phyloP scores from a whole-genome alignment of 352 stramenopile genomes.

The Globisporangium camurandrum region DNA sequence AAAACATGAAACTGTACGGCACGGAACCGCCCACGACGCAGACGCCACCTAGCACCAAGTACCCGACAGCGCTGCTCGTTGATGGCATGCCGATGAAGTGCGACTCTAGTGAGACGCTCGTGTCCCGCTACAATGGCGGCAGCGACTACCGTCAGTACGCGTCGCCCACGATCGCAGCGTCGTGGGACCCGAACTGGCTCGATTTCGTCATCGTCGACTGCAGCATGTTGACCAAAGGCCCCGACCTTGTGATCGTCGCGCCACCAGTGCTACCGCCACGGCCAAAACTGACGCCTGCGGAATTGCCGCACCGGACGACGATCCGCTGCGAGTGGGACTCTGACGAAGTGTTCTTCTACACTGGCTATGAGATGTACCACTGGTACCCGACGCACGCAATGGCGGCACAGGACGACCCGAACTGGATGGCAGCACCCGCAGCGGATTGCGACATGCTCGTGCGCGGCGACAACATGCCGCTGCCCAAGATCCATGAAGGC shows the following conservation, averaged over 20 bases:
- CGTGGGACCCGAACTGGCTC: conserved; percentile 18
- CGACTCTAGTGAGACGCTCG: neutral
- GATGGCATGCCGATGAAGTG: conserved; percentile 18
- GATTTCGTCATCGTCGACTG: conserved; percentile 11
- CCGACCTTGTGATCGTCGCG: too few relatives aligned
- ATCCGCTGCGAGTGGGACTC: conserved; percentile 13
- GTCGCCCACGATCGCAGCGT: conserved; percentile 11
- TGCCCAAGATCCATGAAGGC: neutral
- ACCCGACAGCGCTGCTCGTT: neutral
- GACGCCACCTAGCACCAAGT: neutral
- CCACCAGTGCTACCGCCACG: too few relatives aligned
- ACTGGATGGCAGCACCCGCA: conserved; percentile 6
- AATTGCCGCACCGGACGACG: neutral
- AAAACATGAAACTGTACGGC: conserved; percentile 8
- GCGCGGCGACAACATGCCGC: conserved; percentile 12
- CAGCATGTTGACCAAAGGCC: conserved; percentile 4
- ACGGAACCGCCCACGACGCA: neutral
- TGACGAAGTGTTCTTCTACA: conserved; percentile 11
- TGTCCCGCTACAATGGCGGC: conserved; percentile 15
- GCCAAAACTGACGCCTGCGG: neutral
- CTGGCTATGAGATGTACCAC: neutral
- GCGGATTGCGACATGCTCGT: conserved; percentile 12
- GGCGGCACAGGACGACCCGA: conserved; percentile 15
- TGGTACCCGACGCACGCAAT: conserved; percentile 11
- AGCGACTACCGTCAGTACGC: conserved; percentile 15